Conservation (phyloP, 176 grass and related monocot species). For the Secale cereale region DNA sequence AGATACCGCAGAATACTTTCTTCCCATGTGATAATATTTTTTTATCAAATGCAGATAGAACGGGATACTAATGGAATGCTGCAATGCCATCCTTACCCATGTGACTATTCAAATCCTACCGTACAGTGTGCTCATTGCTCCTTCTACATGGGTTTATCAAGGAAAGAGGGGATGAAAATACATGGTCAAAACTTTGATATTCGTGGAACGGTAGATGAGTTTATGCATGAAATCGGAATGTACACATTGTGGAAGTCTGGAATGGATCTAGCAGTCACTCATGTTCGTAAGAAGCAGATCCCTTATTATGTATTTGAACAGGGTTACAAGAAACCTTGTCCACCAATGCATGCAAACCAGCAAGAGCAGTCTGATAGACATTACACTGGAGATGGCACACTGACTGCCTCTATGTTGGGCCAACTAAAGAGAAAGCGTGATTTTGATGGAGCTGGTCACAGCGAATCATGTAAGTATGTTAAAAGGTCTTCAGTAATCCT, state of each 20-base stretch:
- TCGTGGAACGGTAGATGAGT: constrained; percentile 88
- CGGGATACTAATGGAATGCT: constrained; percentile 81
- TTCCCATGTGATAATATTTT: constrained; percentile 8
- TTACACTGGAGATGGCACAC: constrained; percentile 32
- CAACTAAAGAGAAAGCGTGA: constrained; percentile 45
- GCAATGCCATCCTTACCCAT: constrained; percentile 93
- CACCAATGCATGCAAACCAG: constrained; percentile 34
- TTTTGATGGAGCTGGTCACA: constrained; percentile 32
- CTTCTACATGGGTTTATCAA: constrained; percentile 89
- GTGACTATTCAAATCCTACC: constrained; percentile 68
- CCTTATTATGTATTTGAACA: constrained; percentile 85
- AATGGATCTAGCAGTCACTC: constrained; percentile 87
- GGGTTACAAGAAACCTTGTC: constrained; percentile 60
- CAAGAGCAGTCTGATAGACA: constrained; percentile 50
- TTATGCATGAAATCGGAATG: constrained; percentile 73
- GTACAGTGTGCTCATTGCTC: constrained; percentile 77
- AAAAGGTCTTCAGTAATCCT: constrained; percentile 48
- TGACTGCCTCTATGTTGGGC: background rate
- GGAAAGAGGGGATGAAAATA: constrained; percentile 71
- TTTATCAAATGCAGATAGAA: constrained; percentile 73
- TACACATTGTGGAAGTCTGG: constrained; percentile 76
- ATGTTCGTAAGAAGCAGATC: constrained; percentile 70
- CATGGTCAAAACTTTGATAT: constrained; percentile 91
- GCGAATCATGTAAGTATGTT: constrained; percentile 17
- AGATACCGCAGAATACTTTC: background rate